These are phyloP conservation scores for Fusarium sp. DNA, from an alignment of 2,329 filamentous ascomycete species.

Conservation along the genomic window DNA sequence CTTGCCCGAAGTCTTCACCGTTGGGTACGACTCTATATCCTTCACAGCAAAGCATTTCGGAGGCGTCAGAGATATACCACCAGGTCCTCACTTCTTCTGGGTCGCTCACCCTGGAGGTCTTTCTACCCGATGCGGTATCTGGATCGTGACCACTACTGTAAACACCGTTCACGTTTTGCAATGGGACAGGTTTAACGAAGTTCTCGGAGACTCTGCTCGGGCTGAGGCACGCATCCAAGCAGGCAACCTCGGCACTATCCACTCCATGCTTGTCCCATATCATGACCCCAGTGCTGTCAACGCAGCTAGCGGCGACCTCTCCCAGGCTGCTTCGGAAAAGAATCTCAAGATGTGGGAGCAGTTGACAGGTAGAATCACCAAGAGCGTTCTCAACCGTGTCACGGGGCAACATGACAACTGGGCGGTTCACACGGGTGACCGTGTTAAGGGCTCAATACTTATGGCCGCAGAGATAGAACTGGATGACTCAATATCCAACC, in stretches of 20 bases:
- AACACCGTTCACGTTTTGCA: slow-evolving; percentile 58
- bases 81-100: slow-evolving; percentile 70
- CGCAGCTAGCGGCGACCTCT: slow-evolving; percentile 22
- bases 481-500: slow-evolving; percentile 50
- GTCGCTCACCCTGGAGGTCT: slow-evolving; percentile 59
- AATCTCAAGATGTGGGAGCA: slow-evolving; percentile 60
- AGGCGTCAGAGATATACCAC: slow-evolving; percentile 65
- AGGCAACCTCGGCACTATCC: slow-evolving; percentile 52
- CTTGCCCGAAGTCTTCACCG: slow-evolving; percentile 60
- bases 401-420: slow-evolving; percentile 58
- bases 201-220: slow-evolving; percentile 59
- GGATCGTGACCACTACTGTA: slow-evolving; percentile 57
- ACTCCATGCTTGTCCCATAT: slow-evolving; percentile 58
- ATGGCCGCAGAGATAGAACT: slow-evolving; percentile 54
- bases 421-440: slow-evolving; percentile 65
- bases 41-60: slow-evolving; percentile 60
- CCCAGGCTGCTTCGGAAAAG: slow-evolving; percentile 30
- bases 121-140: slow-evolving; percentile 66
- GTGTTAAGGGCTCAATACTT: slow-evolving; percentile 55
- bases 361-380: slow-evolving; percentile 61
- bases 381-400: slow-evolving; percentile 58
- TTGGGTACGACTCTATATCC: slow-evolving; percentile 65
- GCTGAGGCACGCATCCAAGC: slow-evolving; percentile 59
- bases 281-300: slow-evolving; percentile 47
- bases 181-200: slow-evolving; percentile 68